Conservation (phyloP, 2,329 filamentous ascomycete genomes). For the Fusarium miscanthi region DNA sequence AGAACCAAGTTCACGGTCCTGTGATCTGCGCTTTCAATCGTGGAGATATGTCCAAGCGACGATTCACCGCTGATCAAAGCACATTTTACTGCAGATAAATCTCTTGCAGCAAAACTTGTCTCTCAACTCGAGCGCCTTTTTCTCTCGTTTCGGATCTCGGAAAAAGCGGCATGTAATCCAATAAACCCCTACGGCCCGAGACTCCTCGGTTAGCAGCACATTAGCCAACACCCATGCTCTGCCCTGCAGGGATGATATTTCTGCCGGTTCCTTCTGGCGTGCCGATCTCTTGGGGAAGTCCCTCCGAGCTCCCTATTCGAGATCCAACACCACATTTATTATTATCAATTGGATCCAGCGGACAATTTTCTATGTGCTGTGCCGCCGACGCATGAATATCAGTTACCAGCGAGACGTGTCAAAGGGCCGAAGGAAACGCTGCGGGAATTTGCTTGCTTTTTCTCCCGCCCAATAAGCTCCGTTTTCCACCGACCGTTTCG, state of each 20-base stretch:
- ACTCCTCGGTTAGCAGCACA: background rate
- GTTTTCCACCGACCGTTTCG: background rate
- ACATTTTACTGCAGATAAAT: accelerated
- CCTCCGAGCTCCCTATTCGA: background rate
- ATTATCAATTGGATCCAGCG: background rate
- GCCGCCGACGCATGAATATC: background rate
- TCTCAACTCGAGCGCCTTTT: background rate
- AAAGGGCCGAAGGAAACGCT: background rate
- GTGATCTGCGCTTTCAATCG: background rate
- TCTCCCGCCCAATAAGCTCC: background rate
- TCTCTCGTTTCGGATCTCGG: background rate
- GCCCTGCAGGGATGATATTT: background rate
- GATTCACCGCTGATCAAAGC: background rate
- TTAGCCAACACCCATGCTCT: background rate
- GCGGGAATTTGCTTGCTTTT: background rate
- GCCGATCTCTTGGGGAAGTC: conserved; percentile 10
- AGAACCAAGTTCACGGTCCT: background rate
- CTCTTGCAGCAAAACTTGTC: background rate
- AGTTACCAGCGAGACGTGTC: background rate
- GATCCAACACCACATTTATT: background rate
- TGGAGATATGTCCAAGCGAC: background rate
- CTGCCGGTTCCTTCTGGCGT: background rate
- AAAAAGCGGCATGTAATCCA: background rate
- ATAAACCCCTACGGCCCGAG: background rate
- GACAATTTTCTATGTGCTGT: background rate